Base-by-base conservation (phyloP, 1,284 basidiomycete species). In the Ganoderma lucidum region DNA sequence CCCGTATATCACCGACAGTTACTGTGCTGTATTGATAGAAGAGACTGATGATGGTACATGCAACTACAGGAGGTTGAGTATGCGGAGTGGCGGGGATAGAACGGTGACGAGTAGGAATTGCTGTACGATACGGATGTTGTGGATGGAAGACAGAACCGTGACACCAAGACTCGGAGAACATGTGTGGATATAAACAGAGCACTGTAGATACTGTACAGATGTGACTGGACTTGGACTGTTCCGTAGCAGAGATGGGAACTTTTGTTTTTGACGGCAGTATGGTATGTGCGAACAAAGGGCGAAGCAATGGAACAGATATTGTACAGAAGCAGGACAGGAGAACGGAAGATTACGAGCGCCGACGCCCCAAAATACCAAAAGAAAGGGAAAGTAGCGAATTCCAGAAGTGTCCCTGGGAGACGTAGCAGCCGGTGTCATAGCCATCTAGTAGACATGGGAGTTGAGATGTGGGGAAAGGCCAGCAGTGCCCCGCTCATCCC, bases 401-500 rank as follows among this genome's bases (percentile, higher is more conserved):
- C 53, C 23, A 32, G 30, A 55, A 32, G 53, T 32, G 15, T 55
- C 53, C 53, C 23, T 32, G 15, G 28, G 53, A 30, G 23, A 28
- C 1, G 3, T 14, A 23, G 51, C n/a, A 14, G 51, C 51, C 51
- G 23, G 51, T 28, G 44, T 19, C 8, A n/a, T 19, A 19, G 44
- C 1, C 44, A 19, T 19, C 6, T 19, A 42, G 35, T n/a, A n/a
- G 4, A 19, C 15, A 41, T 12, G 23, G 19, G 9, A 23, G 30
- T 14, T 30, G 30, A 28, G 51, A 30, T 55, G 32, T 5, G 19
- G 55, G 23, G 41, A 41, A 56, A 55, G 60, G 5, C 6, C n/a
- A 39, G 28, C 30, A 56, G 17, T 28, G 45, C 10, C 15, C 12
- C 1, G 48, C 55, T 89, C 77, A 95, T 44, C 94, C 94, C 74